Base-by-base conservation (phyloP, 1,284 basidiomycete species). In the Marasmius tenuissimus region DNA sequence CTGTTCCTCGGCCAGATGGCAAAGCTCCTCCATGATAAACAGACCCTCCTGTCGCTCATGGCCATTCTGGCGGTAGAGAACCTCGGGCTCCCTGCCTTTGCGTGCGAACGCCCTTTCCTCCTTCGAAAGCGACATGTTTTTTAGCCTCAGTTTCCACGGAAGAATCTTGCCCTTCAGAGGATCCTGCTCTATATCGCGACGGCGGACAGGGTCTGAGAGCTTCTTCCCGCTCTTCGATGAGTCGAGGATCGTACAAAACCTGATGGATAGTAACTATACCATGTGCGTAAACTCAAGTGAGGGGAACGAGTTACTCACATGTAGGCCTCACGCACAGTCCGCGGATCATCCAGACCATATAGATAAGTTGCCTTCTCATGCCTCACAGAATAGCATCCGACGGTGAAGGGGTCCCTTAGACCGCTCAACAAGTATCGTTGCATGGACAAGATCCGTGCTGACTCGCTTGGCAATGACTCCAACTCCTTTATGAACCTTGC, bases 351-450 rank as follows among this genome's bases (percentile, higher is more conserved):
- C 37, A 70, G 70, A 1, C 70, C 70, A 6, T 53, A 14, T 4
- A 33, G 49, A 22, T 69, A 57, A 6, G 76, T 70, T 1, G 73
- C 67, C 33, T 75, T 74, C 57, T 79, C 76, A 70, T 81, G 80
- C 63, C 71, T 71, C 0, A 59, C 68, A 0, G 76, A 79, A 65
- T 80, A 81, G 8, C 62, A 70, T 3, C 81, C 79, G 0, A 81
- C 75, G 0, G 72, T 57, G 1, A 69, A 70, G 1, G 70, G 52
- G 58, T 78, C 69, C 10, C 62, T 67, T 18, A 83, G 65, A 0
- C 74, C 64, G 0, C 70, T 72, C 11, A 82, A 71, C 0, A 82
- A 68, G 51, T 76, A 73, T 5, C 64, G 61, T 63, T 82, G 80
- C 0, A 78, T 50, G 1, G 45, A 37, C 42, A n/a, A n/a, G 10